Conservation (phyloP, 2,329 filamentous ascomycete genomes). For the Claviceps pazoutovae region DNA sequence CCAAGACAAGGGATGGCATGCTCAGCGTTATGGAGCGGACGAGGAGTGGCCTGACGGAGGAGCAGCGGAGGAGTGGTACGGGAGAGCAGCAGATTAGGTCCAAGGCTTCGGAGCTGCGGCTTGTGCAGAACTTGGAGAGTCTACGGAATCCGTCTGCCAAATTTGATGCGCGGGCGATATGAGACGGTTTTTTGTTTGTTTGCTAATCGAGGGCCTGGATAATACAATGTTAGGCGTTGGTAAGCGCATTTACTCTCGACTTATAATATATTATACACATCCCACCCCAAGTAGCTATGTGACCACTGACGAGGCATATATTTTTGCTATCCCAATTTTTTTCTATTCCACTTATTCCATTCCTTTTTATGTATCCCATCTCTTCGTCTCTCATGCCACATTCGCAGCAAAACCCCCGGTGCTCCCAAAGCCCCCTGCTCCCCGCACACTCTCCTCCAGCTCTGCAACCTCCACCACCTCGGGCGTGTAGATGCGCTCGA, state of each 20-base stretch:
- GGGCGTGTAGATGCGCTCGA: conserved; percentile 90
- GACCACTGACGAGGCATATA: too few relatives aligned
- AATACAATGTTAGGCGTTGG: too few relatives aligned
- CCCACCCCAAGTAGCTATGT: too few relatives aligned
- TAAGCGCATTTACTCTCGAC: too few relatives aligned
- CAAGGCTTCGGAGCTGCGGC: conserved; percentile 76
- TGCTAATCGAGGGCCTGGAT: background rate
- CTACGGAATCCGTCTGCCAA: conserved; percentile 51
- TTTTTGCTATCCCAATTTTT: too few relatives aligned
- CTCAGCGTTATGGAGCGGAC: conserved; percentile 32
- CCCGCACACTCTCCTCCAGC: conserved; percentile 79
- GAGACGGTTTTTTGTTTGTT: conserved; percentile 1
- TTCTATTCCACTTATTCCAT: too few relatives aligned
- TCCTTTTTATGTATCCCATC: background rate
- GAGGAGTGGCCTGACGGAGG: conserved; percentile 26
- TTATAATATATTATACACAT: too few relatives aligned
- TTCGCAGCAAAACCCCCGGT: conserved; percentile 39
- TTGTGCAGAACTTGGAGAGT: conserved; percentile 61
- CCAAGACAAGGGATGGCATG: conserved; percentile 53
- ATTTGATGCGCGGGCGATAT: conserved; percentile 44
- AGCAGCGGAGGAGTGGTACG: conserved; percentile 35
- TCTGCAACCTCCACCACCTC: conserved; percentile 81
- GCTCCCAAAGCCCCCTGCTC: conserved; percentile 83
- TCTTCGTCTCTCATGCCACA: background rate
- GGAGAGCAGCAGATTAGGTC: conserved; percentile 55